Base-by-base conservation (phyloP, 2,329 filamentous ascomycete species). In the Sarocladium brachiariae region DNA sequence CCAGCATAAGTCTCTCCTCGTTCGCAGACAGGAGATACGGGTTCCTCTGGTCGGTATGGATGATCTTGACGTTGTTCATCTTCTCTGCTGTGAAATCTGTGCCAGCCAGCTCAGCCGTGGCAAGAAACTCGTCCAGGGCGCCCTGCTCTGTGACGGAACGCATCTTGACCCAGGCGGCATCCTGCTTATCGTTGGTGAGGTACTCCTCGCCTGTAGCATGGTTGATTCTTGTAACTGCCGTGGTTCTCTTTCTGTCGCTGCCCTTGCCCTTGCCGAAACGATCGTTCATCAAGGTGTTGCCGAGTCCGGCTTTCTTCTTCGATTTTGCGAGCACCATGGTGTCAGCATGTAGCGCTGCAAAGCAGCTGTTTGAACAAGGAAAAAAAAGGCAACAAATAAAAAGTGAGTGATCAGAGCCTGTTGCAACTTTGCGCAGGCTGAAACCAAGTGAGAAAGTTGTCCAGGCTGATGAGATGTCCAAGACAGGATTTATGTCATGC, bases 51-150 rank as follows among this genome's bases (percentile, higher is more conserved):
- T 96, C 90, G 58, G 85, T 86, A 67, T 99, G 93, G 59, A 99
- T 96, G 65, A 99, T 96, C 75, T 96, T 96, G 70, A 97, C 87
- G 64, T 95, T 97, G 72, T 92, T 97, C 81, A 95, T 87, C 78
- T 97, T 97, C 75, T 97, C 91, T 24, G 93, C 95, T 1, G 92
- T 97, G 69, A 99, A 99, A 66, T 99, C 93, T 58, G 93, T 99
- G 57, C 90, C 92, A n/a, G 93, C 93, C 59, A 99, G 75, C 71
- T 97, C 91, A 56, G 93, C 95, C 2, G 93, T 99, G 52, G 87
- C 88, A 56, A 99, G 75, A 68, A 99, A 99, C 69, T 99, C 93
- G 68, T 99, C 93, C 55, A 99, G 82, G 39, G 91, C 91, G 58
- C 86, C 91, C 70, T 99, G 93, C 74, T 99, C 89, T 4, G 93